These are phyloP conservation scores for Colletotrichum chlorophyti DNA, from an alignment of 2,329 filamentous ascomycete species.

Conservation along the genomic window DNA sequence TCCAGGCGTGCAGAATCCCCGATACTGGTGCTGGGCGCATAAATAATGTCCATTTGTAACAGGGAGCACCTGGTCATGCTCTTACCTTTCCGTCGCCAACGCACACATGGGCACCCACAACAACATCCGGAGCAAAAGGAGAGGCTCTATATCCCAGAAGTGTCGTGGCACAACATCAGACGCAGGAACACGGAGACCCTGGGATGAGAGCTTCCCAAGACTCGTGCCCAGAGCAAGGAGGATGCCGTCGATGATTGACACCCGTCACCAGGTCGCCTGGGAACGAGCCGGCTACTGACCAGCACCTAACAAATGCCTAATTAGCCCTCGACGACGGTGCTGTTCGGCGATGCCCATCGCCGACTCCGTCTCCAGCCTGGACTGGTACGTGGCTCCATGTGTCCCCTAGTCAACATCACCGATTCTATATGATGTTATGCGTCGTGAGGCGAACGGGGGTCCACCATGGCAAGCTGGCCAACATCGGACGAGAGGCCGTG, in stretches of 20 bases:
- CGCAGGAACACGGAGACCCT: slow-evolving; percentile 16
- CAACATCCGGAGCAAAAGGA: neutral
- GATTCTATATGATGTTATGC: slow-evolving; percentile 17
- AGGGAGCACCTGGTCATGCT: slow-evolving; percentile 18
- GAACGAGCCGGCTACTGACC: neutral
- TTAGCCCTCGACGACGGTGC: slow-evolving; percentile 1
- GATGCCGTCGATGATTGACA: slow-evolving; percentile 23
- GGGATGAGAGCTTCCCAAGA: neutral
- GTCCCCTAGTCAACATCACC: slow-evolving; percentile 1
- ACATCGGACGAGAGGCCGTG: slow-evolving; percentile 21
- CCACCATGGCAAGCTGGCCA: neutral
- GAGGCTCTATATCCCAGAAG: neutral
- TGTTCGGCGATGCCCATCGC: slow-evolving; percentile 4
- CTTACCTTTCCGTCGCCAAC: slow-evolving; percentile 8
- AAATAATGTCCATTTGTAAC: slow-evolving; percentile 24
- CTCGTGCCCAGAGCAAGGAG: slow-evolving; percentile 17
- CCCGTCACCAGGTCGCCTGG: slow-evolving; percentile 22
- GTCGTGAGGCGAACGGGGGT: slow-evolving; percentile 14
- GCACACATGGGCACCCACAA: neutral
- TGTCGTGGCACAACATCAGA: slow-evolving; percentile 25
- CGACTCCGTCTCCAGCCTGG: neutral
- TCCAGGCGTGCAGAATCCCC: slow-evolving; percentile 1
- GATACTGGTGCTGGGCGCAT: slow-evolving; percentile 11
- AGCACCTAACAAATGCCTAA: neutral
- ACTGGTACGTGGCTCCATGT: neutral